These are phyloP conservation scores for Xylaria acuta DNA, from an alignment of 495 filamentous ascomycete genomes.

Conservation along the genomic window DNA sequence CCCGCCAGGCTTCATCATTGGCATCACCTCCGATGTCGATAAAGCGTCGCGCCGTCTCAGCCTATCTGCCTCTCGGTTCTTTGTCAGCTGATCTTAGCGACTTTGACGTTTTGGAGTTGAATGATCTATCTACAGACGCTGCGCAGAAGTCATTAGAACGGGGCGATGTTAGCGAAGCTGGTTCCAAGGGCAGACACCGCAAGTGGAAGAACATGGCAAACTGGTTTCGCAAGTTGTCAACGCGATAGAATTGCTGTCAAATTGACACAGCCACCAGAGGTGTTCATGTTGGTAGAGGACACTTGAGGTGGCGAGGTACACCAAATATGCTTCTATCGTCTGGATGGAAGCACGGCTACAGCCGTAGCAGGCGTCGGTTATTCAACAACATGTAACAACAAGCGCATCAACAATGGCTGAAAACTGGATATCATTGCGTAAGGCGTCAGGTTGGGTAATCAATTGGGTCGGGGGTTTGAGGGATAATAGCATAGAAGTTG, in stretches of 20 bases:
- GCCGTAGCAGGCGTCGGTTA: neutral
- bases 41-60: conserved; percentile 32
- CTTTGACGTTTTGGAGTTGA: conserved; percentile 17
- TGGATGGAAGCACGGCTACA: neutral
- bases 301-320: neutral
- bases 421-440: neutral
- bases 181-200: conserved; percentile 33
- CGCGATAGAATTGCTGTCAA: conserved; percentile 39
- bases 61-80: conserved; percentile 30
- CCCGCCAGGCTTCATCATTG: conserved; percentile 16
- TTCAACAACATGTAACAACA: conserved; percentile 5
- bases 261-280: neutral
- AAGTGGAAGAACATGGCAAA: conserved; percentile 39
- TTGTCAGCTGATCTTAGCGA: conserved; percentile 22
- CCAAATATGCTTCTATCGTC: neutral
- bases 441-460: conserved; percentile 3
- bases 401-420: neutral
- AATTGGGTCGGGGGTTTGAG: neutral
- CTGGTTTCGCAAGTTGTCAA: conserved; percentile 42
- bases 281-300: neutral
- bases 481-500: conserved; percentile 4
- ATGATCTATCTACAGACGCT: conserved; percentile 16
- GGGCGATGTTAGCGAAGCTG: conserved; percentile 18
- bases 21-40: conserved; percentile 29
- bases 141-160: conserved; percentile 15